These are phyloP conservation scores for Erythrophleum fordii DNA, from an alignment of 306 rosid species.

Conservation along the genomic window DNA sequence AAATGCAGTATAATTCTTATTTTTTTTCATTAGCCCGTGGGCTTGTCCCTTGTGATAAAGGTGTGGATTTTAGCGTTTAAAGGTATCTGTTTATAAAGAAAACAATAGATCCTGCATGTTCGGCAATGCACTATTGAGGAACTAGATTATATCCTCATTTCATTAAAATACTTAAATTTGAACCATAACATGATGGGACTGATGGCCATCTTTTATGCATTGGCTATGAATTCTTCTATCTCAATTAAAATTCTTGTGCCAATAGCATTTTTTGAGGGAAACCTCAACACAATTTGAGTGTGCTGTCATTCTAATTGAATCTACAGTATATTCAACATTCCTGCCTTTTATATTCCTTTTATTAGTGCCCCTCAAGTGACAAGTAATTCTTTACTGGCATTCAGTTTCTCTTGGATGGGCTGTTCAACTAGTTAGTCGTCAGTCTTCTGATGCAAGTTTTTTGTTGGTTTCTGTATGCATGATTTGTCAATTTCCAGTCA, in stretches of 20 bases:
- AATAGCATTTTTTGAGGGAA: background rate
- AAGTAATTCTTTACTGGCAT: background rate
- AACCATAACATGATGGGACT: conserved; percentile 4
- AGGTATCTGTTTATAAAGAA: background rate
- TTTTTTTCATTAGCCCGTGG: conserved; percentile 14
- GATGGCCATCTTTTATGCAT: background rate
- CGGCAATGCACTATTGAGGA: conserved; percentile 13
- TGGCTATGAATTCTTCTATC: conserved; percentile 8
- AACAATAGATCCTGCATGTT: background rate
- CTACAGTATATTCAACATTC: background rate
- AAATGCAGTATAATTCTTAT: background rate
- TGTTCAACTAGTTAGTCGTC: conserved; percentile 6
- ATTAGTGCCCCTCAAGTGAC: background rate
- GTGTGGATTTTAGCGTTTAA: conserved; percentile 15
- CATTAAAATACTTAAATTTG: conserved; percentile 3
- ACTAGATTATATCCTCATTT: background rate
- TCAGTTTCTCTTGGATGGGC: conserved; percentile 1
- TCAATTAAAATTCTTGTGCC: background rate
- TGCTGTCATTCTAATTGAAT: background rate
- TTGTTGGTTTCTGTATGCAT: conserved; percentile 9
- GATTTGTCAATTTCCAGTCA: background rate
- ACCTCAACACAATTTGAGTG: background rate
- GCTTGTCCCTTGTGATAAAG: conserved; percentile 7
- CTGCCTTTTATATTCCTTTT: background rate
- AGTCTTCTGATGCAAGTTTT: background rate